Evolutionary conservation across 78 protist genomes (phyloP), one percentile per base, ranked within the genome.

Genomic region (Trichosphaerium sp.): DNA sequence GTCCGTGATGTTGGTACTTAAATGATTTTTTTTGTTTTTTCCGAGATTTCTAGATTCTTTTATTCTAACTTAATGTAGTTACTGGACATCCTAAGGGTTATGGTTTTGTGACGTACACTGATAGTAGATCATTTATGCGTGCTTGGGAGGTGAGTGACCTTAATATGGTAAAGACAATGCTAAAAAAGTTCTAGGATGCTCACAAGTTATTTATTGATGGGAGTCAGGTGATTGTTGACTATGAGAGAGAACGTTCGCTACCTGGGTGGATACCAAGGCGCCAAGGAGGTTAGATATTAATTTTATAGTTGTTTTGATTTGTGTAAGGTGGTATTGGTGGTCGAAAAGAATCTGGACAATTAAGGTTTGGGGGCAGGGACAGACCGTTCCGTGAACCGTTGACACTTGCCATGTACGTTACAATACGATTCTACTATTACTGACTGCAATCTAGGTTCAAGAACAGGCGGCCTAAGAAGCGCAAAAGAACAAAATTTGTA

Each of bases 271-370:
- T 57, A 26, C 62, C 62, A 18, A 21, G 62, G 21, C 62, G 62
- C n/a, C 35, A 26, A 18, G 62, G 62, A 26, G 35, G 18, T n/a
- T 18, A 57, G 21, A 28, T 34, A 34, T 57, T 18, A 28, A 21
- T 57, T 28, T 57, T 21, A 18, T 18, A 57, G 18, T 18, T 28
- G 21, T 23, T 26, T 21, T 18, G 18, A n/a, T 18, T 28, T 57
- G 35, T 34, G n/a, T 21, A 34, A 18, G 62, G 62, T 23, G 62
- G 62, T 21, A 21, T 57, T 57, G 62, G 62, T 23, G 62, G 62
- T 21, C n/a, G 35, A 57, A 57, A 57, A 23, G 62, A 57, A 57
- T 57, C 62, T 28, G 62, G 62, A 18, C 62, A 57, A 34, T 34
- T 57, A 26, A 18, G 62, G 18, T 57, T 57, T 18, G 62, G 62